phyloP scores from a whole-genome alignment of 139 green algal genomes.

The Haematococcus lacustris region DNA sequence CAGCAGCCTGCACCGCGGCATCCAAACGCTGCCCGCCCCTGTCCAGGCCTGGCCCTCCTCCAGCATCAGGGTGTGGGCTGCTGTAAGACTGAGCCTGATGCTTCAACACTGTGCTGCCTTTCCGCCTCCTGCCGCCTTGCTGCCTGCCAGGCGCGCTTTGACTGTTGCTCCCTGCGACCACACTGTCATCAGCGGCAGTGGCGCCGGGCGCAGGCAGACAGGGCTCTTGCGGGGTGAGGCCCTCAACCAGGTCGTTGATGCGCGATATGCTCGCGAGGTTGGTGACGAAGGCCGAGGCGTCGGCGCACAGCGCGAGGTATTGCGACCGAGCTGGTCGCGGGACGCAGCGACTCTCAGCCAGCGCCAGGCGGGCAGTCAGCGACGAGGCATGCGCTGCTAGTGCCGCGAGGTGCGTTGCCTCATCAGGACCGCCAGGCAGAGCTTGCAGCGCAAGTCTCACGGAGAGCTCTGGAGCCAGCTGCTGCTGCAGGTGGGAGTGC shows the following conservation, averaged over 20 bases:
- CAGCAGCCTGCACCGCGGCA: conserved; percentile 26
- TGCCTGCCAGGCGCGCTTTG: too few relatives aligned
- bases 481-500: neutral
- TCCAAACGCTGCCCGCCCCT: too few relatives aligned
- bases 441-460: conserved; percentile 37
- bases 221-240: conserved; percentile 8
- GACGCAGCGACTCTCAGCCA: conserved; percentile 45
- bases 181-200: conserved; percentile 17
- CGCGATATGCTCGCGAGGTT: conserved; percentile 19
- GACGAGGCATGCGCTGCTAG: conserved; percentile 10
- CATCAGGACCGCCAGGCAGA: conserved; percentile 52
- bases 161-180: too few relatives aligned
- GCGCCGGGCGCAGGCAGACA: conserved; percentile 2
- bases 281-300: conserved; percentile 35
- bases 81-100: too few relatives aligned
- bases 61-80: too few relatives aligned
- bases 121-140: too few relatives aligned
- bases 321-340: conserved; percentile 62
- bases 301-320: conserved; percentile 52
- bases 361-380: conserved; percentile 3
- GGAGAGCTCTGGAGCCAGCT: conserved; percentile 37
- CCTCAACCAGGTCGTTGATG: conserved; percentile 18
- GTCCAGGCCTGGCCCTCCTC: too few relatives aligned
- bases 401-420: conserved; percentile 29
- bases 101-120: too few relatives aligned